phyloP scores from a whole-genome alignment of 768 basidiomycete species.

The Kwoniella sp. region DNA sequence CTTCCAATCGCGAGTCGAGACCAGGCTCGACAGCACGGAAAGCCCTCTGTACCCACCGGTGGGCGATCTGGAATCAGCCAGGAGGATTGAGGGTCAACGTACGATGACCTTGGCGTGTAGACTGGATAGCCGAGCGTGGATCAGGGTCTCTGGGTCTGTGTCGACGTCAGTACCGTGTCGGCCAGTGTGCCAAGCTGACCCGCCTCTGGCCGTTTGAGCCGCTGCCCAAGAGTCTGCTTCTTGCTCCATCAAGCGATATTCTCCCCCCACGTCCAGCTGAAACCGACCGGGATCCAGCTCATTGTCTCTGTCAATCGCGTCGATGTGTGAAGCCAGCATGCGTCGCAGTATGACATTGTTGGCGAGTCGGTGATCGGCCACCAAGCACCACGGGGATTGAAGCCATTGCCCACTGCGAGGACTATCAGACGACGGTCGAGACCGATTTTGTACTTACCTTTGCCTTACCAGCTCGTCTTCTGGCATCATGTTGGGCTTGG shows the following conservation, averaged over 20 bases:
- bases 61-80: neutral
- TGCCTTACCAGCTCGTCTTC: slow-evolving; percentile 7
- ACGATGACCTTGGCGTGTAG: slow-evolving; percentile 13
- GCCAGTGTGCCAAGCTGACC: neutral
- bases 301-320: slow-evolving; percentile 11
- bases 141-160: slow-evolving; percentile 1
- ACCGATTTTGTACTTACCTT: no score
- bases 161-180: neutral
- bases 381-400: slow-evolving; percentile 2
- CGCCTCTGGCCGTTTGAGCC: slow-evolving; percentile 2
- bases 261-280: neutral
- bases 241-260: slow-evolving; percentile 1
- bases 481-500: slow-evolving; percentile 14
- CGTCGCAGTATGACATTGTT: slow-evolving; percentile 5
- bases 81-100: neutral
- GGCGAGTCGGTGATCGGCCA: slow-evolving; percentile 2
- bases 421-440: neutral
- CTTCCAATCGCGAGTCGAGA: neutral
- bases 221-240: slow-evolving; percentile 8
- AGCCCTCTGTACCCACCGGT: slow-evolving; percentile 9
- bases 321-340: slow-evolving; percentile 2
- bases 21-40: neutral
- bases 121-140: slow-evolving; percentile 2
- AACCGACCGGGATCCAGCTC: slow-evolving; percentile 1
- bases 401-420: slow-evolving; percentile 1